phyloP scores from a whole-genome alignment of 2,329 filamentous ascomycete genomes.

The Acarospora socialis region DNA sequence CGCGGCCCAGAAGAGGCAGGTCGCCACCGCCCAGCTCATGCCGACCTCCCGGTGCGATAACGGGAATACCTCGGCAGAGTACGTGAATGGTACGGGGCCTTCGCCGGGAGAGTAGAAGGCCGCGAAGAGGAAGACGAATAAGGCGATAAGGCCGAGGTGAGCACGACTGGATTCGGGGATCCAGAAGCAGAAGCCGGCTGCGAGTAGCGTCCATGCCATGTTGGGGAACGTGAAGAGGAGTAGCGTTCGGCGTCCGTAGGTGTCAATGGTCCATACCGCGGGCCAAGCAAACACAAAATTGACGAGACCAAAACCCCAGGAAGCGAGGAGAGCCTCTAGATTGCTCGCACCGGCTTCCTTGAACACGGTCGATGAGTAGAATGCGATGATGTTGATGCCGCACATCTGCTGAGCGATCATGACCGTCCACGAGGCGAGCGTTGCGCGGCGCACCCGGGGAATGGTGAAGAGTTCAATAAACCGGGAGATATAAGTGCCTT shows the following conservation, averaged over 20 bases:
- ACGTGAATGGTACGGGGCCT: conserved; percentile 39
- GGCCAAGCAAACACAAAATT: conserved; percentile 54
- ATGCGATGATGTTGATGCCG: conserved; percentile 60
- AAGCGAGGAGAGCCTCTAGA: conserved; percentile 45
- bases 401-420: conserved; percentile 70
- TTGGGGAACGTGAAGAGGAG: conserved; percentile 53
- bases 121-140: conserved; percentile 52
- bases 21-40: conserved; percentile 28
- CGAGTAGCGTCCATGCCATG: conserved; percentile 53
- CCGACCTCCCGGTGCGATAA: conserved; percentile 37
- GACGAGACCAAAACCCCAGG: conserved; percentile 50
- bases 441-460: conserved; percentile 43
- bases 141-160: conserved; percentile 39
- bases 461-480: conserved; percentile 40
- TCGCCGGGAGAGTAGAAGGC: conserved; percentile 52
- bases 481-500: conserved; percentile 45
- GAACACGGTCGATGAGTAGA: conserved; percentile 52
- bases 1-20: conserved; percentile 27
- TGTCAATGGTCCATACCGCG: conserved; percentile 52
- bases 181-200: conserved; percentile 45
- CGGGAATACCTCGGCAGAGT: conserved; percentile 42
- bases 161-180: conserved; percentile 30
- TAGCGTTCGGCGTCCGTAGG: conserved; percentile 47
- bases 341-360: conserved; percentile 39
- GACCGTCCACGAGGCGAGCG: conserved; percentile 59